Evolutionary conservation across 345 rosid species (phyloP), one percentile per base, ranked within the genome.

Genomic region (Rhizophora mangle): DNA sequence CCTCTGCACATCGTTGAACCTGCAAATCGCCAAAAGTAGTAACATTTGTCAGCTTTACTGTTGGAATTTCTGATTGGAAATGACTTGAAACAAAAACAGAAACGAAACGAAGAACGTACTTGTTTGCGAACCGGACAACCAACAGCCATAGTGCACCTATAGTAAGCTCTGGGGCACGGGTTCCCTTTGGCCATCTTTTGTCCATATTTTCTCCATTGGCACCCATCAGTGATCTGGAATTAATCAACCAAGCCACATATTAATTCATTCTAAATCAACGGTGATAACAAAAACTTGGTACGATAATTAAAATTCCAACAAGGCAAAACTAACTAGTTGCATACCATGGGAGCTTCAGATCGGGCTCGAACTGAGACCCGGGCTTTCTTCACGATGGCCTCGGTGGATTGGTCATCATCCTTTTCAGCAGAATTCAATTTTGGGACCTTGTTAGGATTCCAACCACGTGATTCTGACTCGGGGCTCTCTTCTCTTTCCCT

Each of bases 331-430:
- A 15, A 47, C 3, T 43, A 13, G 16, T 10, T 11, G 15, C 64
- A 6, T 13, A 95, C 99, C 99, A 95, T 92, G 59, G 96, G 89
- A 80, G 99, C 98, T 84, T 95, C 98, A 0, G 99, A 95, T 74
- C 98, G 85, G 26, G 99, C 99, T n/a, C 99, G 97, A 71, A 95
- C 98, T 0, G 99, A 90, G 69, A 95, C 99, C 62, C 99, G 97
- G 5, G 96, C 99, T 79, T 88, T 95, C 65, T 93, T 89, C 97
- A 95, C 90, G 31, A 91, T 86, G 52, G 94, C 96, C 43, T 92
- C 95, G 0, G 84, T 52, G 15, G 95, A 75, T 71, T 89, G 97
- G 32, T 94, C 95, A 32, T 83, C 74, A 27, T 58, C 71, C 1
- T 79, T 69, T 0, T 60, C 27, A 49, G 70, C 29, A 9, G 76